Base-by-base conservation (phyloP, 2,329 filamentous ascomycete genomes). In the Colletotrichum spaethianum region DNA sequence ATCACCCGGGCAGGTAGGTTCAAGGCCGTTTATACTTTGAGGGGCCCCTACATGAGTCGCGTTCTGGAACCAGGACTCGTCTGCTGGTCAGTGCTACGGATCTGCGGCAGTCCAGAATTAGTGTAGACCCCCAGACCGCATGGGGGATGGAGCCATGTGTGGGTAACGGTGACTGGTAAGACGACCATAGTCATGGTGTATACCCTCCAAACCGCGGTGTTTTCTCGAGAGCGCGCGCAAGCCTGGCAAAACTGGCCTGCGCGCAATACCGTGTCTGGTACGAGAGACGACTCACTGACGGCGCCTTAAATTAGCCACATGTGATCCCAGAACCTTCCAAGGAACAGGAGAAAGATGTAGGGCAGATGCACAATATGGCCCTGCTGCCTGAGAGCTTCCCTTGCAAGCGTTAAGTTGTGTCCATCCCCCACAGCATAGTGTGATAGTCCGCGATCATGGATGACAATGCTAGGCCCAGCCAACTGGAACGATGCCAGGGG, bases 71-170 rank as follows among this genome's bases (percentile, higher is more conserved):
- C 46, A 26, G n/a, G 46, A 48, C 46, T n/a, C 50, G 26, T 62
- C 36, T 16, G 36, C 33, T n/a, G 44, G 36, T 44, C 23, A 53
- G 20, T 53, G 33, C 44, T 31, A 42, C 64, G 33, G 36, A 60
- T 52, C 55, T 42, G 55, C 55, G 64, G 26, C 33, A 67, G 36
- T 42, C 33, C 26, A 31, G 38, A 62, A 6, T 42, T 4, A 18
- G n/a, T n/a, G n/a, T n/a, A n/a, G 40, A 42, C 44, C 23, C 65
- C 38, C 56, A 36, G 48, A 62, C 48, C 48, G 48, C 57, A 26
- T n/a, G 20, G 40, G 56, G 28, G n/a, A n/a, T n/a, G n/a, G 40
- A 52, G 55, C 31, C 28, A 50, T 38, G 40, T 16, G n/a, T 33
- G 16, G 12, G 16, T 16, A 12, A 26, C 20, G 12, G 31, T 23